Evolutionary conservation across 331 rosid species (phyloP).

Genomic region (Quercus lobata): DNA sequence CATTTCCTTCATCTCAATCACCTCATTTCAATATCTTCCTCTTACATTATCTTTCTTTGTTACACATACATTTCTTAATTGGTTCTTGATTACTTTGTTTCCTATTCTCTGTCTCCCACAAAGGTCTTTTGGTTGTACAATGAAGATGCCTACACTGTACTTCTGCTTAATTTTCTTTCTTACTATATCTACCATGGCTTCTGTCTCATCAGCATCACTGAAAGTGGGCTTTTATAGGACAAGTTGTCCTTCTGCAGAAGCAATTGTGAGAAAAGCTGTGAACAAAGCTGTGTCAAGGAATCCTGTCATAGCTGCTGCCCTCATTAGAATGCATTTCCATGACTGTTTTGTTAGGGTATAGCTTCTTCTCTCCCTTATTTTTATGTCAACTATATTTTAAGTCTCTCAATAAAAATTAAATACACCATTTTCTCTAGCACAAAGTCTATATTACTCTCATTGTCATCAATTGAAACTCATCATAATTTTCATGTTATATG

Average conservation of each 20-base stretch:
- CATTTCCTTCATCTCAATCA: background rate
- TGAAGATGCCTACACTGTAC: background rate
- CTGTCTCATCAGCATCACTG: constrained; percentile 19
- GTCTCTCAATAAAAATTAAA: too few relatives aligned
- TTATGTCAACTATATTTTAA: too few relatives aligned
- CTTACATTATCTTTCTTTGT: background rate
- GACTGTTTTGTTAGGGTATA: constrained; percentile 64
- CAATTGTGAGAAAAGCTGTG: constrained; percentile 43
- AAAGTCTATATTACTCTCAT: too few relatives aligned
- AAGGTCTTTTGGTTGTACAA: background rate
- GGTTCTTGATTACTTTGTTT: background rate
- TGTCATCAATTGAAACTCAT: too few relatives aligned
- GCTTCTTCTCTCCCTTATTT: background rate
- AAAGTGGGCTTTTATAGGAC: constrained; percentile 31
- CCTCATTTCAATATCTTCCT: background rate
- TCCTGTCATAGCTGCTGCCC: constrained; percentile 49
- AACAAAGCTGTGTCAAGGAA: constrained; percentile 37
- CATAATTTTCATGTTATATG: too few relatives aligned
- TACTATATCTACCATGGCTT: constrained; percentile 8
- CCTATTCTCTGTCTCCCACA: background rate
- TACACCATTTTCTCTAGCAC: too few relatives aligned
- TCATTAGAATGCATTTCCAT: constrained; percentile 68
- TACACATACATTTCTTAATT: background rate
- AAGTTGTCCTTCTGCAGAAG: constrained; percentile 40
- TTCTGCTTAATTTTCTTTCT: constrained; percentile 25